Percentiles rank a stretch among this genome's conserved stretches.
Conservation (phyloP, 1,284 basidiomycete species). For the Irpex rosettiformis region DNA sequence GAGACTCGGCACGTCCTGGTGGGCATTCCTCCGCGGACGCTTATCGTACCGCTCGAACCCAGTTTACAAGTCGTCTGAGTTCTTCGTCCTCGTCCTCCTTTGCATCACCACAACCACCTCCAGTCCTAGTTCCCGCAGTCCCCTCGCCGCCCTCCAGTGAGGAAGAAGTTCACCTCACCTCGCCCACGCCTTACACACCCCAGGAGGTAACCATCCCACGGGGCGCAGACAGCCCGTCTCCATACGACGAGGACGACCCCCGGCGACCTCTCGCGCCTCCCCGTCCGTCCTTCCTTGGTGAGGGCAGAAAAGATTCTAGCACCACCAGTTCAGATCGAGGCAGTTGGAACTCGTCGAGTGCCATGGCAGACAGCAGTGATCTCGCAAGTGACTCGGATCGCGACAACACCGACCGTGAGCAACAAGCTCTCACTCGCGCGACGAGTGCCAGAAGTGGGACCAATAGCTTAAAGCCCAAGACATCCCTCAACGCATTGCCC, state of each 20-base stretch:
- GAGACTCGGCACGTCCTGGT: conserved; percentile 18
- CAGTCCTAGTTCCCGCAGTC: conserved; percentile 14
- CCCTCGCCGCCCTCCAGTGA: conserved; percentile 20
- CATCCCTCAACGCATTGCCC: too few species aligned
- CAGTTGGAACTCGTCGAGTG: conserved; percentile 11
- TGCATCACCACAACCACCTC: background rate
- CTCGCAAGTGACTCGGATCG: conserved; percentile 26
- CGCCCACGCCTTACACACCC: conserved; percentile 8
- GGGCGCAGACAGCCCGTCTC: conserved; percentile 19
- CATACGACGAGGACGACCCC: background rate
- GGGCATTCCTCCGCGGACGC: conserved; percentile 28
- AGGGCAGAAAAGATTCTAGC: conserved; percentile 21
- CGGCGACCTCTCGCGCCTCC: conserved; percentile 23
- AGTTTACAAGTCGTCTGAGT: conserved; percentile 18
- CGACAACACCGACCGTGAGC: conserved; percentile 12
- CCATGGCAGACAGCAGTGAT: conserved; percentile 17
- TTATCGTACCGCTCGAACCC: conserved; percentile 18
- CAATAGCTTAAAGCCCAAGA: too few species aligned
- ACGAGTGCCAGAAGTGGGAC: background rate
- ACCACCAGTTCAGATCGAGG: conserved; percentile 17
- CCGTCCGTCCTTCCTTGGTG: conserved; percentile 26
- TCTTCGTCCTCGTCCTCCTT: conserved; percentile 13
- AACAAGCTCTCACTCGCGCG: conserved; percentile 6
- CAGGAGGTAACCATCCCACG: conserved; percentile 17
- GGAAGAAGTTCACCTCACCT: conserved; percentile 23